Percentiles rank a stretch among this genome's conserved stretches.
Conservation (phyloP, 805 yeast species). For the Candida nanaspora region DNA sequence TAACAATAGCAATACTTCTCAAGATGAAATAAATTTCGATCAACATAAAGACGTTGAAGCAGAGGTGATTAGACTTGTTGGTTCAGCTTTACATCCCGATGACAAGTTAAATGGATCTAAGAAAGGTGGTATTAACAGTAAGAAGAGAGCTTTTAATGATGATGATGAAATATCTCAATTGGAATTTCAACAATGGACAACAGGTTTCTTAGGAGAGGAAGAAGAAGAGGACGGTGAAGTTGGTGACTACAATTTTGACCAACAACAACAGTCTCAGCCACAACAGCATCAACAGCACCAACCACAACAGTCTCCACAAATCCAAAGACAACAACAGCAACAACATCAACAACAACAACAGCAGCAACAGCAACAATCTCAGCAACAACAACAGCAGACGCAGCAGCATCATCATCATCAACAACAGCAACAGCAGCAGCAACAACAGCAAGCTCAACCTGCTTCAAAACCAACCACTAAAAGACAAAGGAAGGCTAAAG, state of each 20-base stretch:
- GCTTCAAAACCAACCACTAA: background rate
- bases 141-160: constrained; percentile 23
- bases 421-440: background rate
- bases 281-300: background rate
- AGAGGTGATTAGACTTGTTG: constrained; percentile 69
- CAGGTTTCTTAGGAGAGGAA: constrained; percentile 40
- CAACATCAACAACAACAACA: background rate
- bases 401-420: background rate
- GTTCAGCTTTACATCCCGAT: constrained; percentile 43
- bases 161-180: constrained; percentile 38
- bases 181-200: constrained; percentile 50
- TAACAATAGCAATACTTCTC: background rate
- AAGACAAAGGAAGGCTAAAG: constrained; percentile 1
- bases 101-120: constrained; percentile 4
- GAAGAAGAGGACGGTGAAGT: constrained; percentile 16
- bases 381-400: background rate
- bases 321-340: background rate
- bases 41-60: constrained; percentile 57
- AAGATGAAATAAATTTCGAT: background rate
- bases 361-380: background rate
- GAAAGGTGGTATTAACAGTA: background rate
- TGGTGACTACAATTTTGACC: background rate
- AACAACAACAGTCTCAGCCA: background rate
- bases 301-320: background rate
- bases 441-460: background rate